phyloP scores from a whole-genome alignment of 805 yeast species.

The Cyberlindnera americana region DNA sequence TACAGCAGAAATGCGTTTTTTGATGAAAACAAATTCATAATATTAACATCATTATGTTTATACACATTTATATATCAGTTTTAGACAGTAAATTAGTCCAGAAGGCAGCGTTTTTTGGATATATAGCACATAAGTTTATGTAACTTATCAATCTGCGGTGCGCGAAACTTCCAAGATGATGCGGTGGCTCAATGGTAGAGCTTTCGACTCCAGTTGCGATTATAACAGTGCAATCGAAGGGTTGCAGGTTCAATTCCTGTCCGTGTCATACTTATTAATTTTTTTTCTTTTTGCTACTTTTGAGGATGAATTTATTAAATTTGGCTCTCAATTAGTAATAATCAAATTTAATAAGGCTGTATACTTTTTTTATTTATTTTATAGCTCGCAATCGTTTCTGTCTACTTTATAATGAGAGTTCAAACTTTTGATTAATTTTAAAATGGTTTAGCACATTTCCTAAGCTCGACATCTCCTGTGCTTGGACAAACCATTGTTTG shows the following conservation, averaged over 20 bases:
- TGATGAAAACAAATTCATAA: no score
- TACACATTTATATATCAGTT: no score
- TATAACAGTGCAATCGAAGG: conserved; percentile 57
- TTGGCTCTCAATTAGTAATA: neutral
- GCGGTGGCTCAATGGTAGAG: conserved; percentile 82
- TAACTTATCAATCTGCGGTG: no score
- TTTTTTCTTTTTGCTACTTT: conserved; percentile 16
- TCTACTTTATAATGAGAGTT: no score
- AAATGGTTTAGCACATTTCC: conserved; percentile 93
- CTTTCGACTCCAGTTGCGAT: conserved; percentile 64
- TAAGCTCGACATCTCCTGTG: conserved; percentile 68
- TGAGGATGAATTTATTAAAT: neutral
- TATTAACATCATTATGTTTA: no score
- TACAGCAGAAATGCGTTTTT: no score
- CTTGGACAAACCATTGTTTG: conserved; percentile 82
- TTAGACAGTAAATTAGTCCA: no score
- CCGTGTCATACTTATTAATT: conserved; percentile 55
- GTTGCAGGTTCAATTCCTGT: conserved; percentile 88
- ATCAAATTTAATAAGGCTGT: neutral
- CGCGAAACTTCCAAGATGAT: conserved; percentile 36
- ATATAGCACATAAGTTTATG: no score
- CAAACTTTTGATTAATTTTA: conserved; percentile 11
- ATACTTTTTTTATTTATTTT: neutral
- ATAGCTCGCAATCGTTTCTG: neutral
- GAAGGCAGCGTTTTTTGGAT: no score